phyloP scores from a whole-genome alignment of 164 flowering plant genomes.

The Aristolochia californica region DNA sequence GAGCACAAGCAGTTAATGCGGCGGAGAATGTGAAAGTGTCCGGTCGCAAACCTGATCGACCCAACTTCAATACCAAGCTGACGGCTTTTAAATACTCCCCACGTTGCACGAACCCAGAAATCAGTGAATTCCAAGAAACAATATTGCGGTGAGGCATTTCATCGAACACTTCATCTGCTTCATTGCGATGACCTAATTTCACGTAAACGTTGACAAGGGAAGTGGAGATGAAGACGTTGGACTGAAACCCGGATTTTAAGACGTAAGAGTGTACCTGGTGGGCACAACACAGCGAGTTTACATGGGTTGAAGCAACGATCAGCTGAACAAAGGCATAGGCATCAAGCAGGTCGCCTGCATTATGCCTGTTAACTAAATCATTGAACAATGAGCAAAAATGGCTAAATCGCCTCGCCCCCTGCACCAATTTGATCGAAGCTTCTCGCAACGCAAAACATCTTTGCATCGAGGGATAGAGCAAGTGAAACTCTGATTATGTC shows the following conservation, averaged over 20 bases:
- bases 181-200: constrained; percentile 15
- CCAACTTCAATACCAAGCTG: constrained; percentile 31
- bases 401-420: too few species aligned
- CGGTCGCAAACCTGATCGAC: constrained; percentile 21
- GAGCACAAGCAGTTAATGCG: constrained; percentile 43
- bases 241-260: constrained; percentile 34
- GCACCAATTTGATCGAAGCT: too few species aligned
- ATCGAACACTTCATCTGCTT: constrained; percentile 42
- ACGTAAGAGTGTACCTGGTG: constrained; percentile 38
- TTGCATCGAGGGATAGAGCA: too few species aligned
- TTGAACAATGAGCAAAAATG: too few species aligned
- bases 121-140: constrained; percentile 60
- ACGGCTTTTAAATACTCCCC: constrained; percentile 31
- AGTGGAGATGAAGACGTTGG: constrained; percentile 32
- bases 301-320: constrained; percentile 24
- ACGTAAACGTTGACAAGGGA: constrained; percentile 33
- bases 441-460: too few species aligned
- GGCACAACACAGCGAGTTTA: constrained; percentile 20
- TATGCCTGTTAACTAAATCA: neutral
- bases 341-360: constrained; percentile 18
- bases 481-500: too few species aligned
- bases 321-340: constrained; percentile 28
- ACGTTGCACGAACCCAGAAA: constrained; percentile 41
- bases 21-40: constrained; percentile 43
- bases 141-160: constrained; percentile 51